Conservation (phyloP, 2,329 filamentous ascomycete species). For the Ophiostoma sp. region DNA sequence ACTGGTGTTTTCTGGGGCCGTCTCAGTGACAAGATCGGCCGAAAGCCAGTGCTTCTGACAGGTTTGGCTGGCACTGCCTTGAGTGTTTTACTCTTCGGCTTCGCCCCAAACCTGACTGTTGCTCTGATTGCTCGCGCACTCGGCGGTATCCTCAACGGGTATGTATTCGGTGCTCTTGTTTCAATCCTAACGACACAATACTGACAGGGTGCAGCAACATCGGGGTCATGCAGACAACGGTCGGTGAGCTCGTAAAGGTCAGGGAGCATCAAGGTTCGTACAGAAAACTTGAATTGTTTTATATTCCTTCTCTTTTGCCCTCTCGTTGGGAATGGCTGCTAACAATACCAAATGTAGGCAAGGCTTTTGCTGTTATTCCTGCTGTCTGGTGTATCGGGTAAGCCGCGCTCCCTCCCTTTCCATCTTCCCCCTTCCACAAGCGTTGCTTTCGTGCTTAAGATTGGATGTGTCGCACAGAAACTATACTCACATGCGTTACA, state of each 20-base stretch:
- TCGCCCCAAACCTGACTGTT: slow-evolving; percentile 72
- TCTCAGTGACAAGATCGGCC: slow-evolving; percentile 83
- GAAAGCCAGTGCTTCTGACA: slow-evolving; percentile 84
- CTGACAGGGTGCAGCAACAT: slow-evolving; percentile 60
- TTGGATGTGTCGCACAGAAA: not conserved
- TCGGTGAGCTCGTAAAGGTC: slow-evolving; percentile 85
- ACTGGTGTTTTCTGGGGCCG: slow-evolving; percentile 90
- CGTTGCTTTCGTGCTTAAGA: not conserved
- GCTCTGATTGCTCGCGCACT: slow-evolving; percentile 83
- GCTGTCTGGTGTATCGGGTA: slow-evolving; percentile 95
- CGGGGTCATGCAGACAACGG: slow-evolving; percentile 89
- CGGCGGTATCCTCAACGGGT: slow-evolving; percentile 89
- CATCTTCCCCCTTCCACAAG: not conserved
- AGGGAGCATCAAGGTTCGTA: slow-evolving; percentile 84
- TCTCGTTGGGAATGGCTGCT: not conserved
- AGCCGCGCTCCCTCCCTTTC: slow-evolving; percentile 30
- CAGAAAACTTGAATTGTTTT: not conserved
- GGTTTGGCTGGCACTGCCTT: slow-evolving; percentile 87
- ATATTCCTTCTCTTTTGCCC: not conserved
- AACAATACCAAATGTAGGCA: slow-evolving; percentile 47
- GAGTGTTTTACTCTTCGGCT: slow-evolving; percentile 89
- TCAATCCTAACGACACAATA: not conserved
- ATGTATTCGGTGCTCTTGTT: slow-evolving; percentile 34
- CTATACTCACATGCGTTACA: not conserved
- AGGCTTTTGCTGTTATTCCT: slow-evolving; percentile 95